Percentiles rank a stretch among this genome's conserved stretches.
Conservation (phyloP, 495 filamentous ascomycete genomes). For the Neurospora terricola region DNA sequence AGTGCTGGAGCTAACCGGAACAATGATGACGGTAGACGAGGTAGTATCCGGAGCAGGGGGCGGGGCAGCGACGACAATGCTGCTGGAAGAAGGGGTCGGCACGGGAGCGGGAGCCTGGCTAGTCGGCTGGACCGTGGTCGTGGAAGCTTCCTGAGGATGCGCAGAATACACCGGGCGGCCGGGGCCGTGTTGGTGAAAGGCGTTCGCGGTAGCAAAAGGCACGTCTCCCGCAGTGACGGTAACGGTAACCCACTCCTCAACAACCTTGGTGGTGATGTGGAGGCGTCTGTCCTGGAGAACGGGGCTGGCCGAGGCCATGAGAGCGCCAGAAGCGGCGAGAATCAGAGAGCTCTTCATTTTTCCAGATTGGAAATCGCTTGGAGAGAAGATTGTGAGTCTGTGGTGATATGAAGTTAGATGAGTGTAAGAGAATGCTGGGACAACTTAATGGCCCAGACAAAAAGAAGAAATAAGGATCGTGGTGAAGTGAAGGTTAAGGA, state of each 20-base stretch:
- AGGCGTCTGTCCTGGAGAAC: conserved; percentile 49
- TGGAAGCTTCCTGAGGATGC: conserved; percentile 7
- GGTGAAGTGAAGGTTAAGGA: not conserved
- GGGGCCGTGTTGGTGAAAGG: conserved; percentile 2
- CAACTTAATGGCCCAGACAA: not conserved
- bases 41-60: conserved; percentile 8
- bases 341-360: conserved; percentile 64
- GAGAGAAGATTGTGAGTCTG: not conserved
- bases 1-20: conserved; percentile 1
- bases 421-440: conserved; percentile 6
- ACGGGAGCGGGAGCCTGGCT: conserved; percentile 5
- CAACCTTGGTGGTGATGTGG: conserved; percentile 43
- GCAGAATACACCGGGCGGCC: conserved; percentile 4
- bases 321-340: conserved; percentile 51
- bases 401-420: conserved; percentile 4
- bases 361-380: not conserved
- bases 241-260: conserved; percentile 49
- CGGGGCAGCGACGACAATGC: conserved; percentile 1
- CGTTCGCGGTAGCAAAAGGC: conserved; percentile 11
- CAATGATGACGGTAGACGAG: conserved; percentile 6
- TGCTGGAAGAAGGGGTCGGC: conserved; percentile 1
- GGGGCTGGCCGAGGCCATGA: conserved; percentile 51
- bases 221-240: conserved; percentile 44
- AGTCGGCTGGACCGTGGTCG: conserved; percentile 1
- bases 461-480: conserved; percentile 1